Evolutionary conservation across 345 rosid genomes (phyloP), one percentile per base, ranked within the genome.

Genomic region (Brassica juncea): DNA sequence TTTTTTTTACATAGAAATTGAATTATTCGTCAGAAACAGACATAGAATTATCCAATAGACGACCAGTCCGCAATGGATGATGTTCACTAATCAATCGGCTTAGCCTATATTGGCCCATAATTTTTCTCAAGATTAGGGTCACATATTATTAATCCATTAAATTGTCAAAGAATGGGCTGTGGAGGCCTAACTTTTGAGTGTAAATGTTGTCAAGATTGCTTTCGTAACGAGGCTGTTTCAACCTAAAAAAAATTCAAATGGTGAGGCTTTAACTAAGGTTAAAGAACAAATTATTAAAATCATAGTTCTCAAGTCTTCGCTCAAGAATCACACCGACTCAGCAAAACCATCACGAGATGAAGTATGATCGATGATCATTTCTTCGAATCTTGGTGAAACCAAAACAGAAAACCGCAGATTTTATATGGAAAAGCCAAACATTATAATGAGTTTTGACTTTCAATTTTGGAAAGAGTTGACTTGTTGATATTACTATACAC

Each of bases 241-340:
- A 37, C 37, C 34, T 4, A 44, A 44, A 44, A 12, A 11, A 14
- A 28, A 15, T 6, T 3, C 15, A n/a, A 25, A 5, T 27, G 23
- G 5, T 8, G 34, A 31, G 8, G 12, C 39, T 72, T 8, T 39
- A 37, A 4, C 28, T 25, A 42, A 61, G 28, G 3, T 15, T 19
- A 73, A 44, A 3, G 44, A 44, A 9, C 6, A 42, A 11, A 3
- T 1, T 25, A 25, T 1, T 25, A 1, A 60, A 60, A 60, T 39
- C 28, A 60, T 49, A 4, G 57, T 49, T 49, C 57, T 14, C 57
- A 49, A 14, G 57, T 14, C 19, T n/a, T 49, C 15, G 61, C 30
- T 28, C 69, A 63, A 15, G 6, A 64, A 74, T 52, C 31, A 31
- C 31, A 74, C 49, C 78, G 27, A 34, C 55, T 66, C 39, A 55